These are phyloP conservation scores for Knufia fluminis DNA, from an alignment of 2,329 filamentous ascomycete species.

Conservation along the genomic window DNA sequence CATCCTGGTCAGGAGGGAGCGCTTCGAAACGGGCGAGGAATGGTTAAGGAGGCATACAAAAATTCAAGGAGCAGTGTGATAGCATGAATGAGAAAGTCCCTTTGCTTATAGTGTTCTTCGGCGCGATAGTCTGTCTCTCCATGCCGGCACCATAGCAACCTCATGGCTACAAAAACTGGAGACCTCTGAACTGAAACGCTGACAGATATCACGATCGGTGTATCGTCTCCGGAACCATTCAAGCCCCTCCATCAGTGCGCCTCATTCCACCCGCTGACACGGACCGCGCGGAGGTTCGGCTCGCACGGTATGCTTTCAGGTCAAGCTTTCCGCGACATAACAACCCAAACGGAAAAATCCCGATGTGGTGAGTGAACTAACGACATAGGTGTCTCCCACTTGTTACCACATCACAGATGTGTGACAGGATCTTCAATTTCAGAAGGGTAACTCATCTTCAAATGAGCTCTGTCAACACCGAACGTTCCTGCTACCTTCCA, in stretches of 20 bases:
- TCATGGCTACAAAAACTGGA: background rate
- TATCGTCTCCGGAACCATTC: no score
- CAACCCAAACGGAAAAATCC: background rate
- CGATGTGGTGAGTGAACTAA: background rate
- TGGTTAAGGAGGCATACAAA: no score
- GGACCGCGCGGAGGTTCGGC: background rate
- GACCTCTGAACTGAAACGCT: no score
- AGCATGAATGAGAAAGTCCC: background rate
- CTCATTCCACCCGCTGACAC: no score
- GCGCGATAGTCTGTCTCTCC: background rate
- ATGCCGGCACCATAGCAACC: conserved; percentile 1
- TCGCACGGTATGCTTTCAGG: background rate
- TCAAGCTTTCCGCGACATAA: background rate
- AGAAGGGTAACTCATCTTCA: no score
- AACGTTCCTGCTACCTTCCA: no score
- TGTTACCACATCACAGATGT: background rate
- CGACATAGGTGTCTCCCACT: background rate
- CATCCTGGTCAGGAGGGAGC: background rate
- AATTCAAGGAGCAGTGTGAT: no score
- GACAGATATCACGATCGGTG: no score
- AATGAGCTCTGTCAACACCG: no score
- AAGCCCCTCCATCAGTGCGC: no score
- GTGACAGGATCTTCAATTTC: background rate
- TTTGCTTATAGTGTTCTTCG: conserved; percentile 1
- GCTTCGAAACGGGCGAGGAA: background rate